phyloP scores from a whole-genome alignment of 495 filamentous ascomycete genomes.

The Podospora bellae-mahoneyi region DNA sequence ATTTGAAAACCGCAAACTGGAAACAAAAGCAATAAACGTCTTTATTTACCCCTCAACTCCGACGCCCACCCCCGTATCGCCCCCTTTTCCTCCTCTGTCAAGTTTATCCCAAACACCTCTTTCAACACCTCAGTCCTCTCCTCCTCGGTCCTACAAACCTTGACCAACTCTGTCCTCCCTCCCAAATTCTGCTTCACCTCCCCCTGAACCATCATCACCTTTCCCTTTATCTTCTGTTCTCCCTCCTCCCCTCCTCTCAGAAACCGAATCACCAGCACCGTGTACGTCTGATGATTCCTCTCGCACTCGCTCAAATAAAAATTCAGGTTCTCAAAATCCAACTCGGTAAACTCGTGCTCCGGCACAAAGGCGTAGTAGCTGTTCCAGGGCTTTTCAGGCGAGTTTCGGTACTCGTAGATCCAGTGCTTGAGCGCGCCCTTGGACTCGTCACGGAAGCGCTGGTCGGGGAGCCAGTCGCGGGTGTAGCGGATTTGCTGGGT shows the following conservation, averaged over 20 bases:
- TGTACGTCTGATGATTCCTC: conserved; percentile 48
- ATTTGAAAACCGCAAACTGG: no score
- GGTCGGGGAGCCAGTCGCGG: conserved; percentile 45
- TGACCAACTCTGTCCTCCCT: conserved; percentile 52
- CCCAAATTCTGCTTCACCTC: conserved; percentile 58
- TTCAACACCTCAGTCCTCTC: conserved; percentile 51
- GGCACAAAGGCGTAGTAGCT: conserved; percentile 56
- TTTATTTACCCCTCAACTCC: conserved; percentile 36
- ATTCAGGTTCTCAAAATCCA: conserved; percentile 61
- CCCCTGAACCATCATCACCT: conserved; percentile 55
- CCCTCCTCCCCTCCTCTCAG: conserved; percentile 38
- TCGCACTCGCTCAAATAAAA: conserved; percentile 47
- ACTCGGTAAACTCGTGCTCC: conserved; percentile 57
- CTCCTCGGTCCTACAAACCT: conserved; percentile 47
- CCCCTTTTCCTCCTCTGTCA: conserved; percentile 50
- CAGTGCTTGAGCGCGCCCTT: conserved; percentile 47
- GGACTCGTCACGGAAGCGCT: conserved; percentile 33
- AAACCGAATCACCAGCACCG: conserved; percentile 56
- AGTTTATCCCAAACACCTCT: conserved; percentile 54
- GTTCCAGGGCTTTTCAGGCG: conserved; percentile 47
- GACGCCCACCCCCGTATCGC: conserved; percentile 49
- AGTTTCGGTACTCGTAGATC: conserved; percentile 61
- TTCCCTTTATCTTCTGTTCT: conserved; percentile 50
- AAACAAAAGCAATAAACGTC: no score
- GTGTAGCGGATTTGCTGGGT: conserved; percentile 50